phyloP scores from a whole-genome alignment of 495 filamentous ascomycete genomes.

The Penicillium argentinense region DNA sequence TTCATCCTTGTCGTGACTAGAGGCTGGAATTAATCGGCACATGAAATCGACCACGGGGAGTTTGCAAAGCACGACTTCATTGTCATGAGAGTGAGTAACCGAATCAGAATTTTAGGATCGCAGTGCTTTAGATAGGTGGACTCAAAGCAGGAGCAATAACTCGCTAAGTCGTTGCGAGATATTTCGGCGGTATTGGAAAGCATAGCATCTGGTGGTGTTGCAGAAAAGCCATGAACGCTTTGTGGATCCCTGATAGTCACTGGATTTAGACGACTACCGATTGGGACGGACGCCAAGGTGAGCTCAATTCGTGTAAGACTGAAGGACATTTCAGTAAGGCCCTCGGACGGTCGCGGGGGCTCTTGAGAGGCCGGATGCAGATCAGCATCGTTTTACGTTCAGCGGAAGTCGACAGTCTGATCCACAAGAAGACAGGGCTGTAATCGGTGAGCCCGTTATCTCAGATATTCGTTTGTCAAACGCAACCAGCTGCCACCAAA shows the following conservation, averaged over 20 bases:
- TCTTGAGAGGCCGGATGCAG: constrained; percentile 27
- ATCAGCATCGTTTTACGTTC: constrained; percentile 41
- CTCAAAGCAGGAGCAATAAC: constrained; percentile 45
- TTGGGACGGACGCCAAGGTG: constrained; percentile 6
- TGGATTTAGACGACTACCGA: constrained; percentile 9
- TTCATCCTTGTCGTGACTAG: constrained; percentile 21
- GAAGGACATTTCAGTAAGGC: constrained; percentile 27
- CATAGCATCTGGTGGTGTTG: neutral
- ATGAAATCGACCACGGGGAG: constrained; percentile 19
- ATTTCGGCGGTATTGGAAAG: neutral
- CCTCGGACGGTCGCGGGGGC: constrained; percentile 11
- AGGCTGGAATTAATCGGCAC: constrained; percentile 7
- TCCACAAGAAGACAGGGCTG: constrained; percentile 44
- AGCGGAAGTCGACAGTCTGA: constrained; percentile 32
- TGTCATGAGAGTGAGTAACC: constrained; percentile 51
- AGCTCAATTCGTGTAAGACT: constrained; percentile 37
- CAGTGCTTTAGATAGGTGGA: constrained; percentile 57
- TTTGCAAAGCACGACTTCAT: constrained; percentile 49
- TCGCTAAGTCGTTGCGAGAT: constrained; percentile 27
- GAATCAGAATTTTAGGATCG: constrained; percentile 60
- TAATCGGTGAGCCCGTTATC: constrained; percentile 63
- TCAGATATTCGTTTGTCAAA: constrained; percentile 65
- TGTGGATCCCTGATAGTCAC: neutral
- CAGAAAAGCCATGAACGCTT: neutral
- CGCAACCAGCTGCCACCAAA: constrained; percentile 72